Evolutionary conservation across 2,329 filamentous ascomycete genomes (phyloP).

Genomic region (Hypoxylon sp.): DNA sequence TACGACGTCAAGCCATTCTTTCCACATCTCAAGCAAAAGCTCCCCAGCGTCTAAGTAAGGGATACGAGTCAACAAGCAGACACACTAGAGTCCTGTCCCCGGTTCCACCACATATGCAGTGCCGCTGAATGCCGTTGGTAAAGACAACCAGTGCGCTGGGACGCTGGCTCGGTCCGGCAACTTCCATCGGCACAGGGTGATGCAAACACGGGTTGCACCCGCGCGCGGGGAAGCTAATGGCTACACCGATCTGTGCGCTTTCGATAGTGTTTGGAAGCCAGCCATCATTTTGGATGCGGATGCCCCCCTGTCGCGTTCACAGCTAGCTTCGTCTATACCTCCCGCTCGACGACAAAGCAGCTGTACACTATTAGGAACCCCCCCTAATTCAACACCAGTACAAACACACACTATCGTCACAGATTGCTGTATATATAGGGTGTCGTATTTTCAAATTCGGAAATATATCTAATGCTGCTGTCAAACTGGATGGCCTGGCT

Average conservation of each 20-base stretch:
- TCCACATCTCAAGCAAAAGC: neutral
- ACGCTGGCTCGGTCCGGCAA: neutral
- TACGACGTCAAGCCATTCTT: neutral
- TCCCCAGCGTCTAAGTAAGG: neutral
- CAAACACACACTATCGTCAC: neutral
- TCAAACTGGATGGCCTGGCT: constrained; percentile 7
- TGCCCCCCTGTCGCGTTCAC: neutral
- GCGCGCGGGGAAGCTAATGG: neutral
- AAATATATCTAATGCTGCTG: neutral
- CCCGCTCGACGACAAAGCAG: neutral
- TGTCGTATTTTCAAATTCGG: no score
- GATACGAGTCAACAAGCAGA: constrained; percentile 1
- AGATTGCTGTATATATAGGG: neutral
- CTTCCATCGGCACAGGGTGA: neutral
- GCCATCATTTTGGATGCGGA: neutral
- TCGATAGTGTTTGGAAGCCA: neutral
- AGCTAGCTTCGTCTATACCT: neutral
- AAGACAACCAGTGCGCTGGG: neutral
- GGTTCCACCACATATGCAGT: neutral
- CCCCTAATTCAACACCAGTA: neutral
- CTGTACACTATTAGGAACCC: neutral
- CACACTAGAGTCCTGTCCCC: neutral
- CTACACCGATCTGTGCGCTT: neutral
- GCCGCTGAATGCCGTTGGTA: neutral
- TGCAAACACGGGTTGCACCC: neutral